Evolutionary conservation across 2,329 filamentous ascomycete species (phyloP), one percentile per base, ranked within the genome.

Genomic region (Xylaria sp.): DNA sequence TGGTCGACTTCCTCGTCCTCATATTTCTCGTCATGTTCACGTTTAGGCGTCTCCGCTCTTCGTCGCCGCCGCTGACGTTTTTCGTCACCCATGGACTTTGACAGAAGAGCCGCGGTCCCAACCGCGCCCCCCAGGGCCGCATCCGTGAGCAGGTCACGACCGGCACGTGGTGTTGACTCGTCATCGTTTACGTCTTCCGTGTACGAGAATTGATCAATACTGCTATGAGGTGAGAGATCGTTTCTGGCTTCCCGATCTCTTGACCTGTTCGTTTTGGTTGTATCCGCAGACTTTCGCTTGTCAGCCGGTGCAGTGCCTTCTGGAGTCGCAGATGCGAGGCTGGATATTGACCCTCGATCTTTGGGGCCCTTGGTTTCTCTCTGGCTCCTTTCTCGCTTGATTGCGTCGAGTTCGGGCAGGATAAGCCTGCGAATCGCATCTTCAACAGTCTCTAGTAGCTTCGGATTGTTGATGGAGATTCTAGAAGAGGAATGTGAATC

Each of bases 371-470:
- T 88, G 74, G 89, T 91, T 71, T 91, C 87, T 70, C 91, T 89
- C 71, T 91, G 91, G 78, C 93, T 94, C 78, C 95, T 92, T 76
- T 97, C 94, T 74, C 94, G 90, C 79, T 97, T 97, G 63, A 99
- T 84, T 10, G 94, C 93, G 74, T 93, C 95, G 52, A 99, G 85
- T 79, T 99, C 95, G 0, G 96, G 96, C 2, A 99, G 82, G 61
- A 97, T 97, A 58, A 97, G 85, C 57, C 94, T 88, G 70, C 93
- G 90, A 76, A 97, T 97, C 15, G 94, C 94, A 80, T 97, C 94
- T 81, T 97, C 94, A 3, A 97, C 94, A 0, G 94, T 96, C 75
- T 96, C 93, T 2, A 97, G 86, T 1, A 97, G 83, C 77, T 93
- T 96, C 0, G 94, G 94, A 75, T 97, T 97, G 81, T 97, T 97